Base-by-base conservation (phyloP, 306 rosid genomes). In the Casuarina glauca region DNA sequence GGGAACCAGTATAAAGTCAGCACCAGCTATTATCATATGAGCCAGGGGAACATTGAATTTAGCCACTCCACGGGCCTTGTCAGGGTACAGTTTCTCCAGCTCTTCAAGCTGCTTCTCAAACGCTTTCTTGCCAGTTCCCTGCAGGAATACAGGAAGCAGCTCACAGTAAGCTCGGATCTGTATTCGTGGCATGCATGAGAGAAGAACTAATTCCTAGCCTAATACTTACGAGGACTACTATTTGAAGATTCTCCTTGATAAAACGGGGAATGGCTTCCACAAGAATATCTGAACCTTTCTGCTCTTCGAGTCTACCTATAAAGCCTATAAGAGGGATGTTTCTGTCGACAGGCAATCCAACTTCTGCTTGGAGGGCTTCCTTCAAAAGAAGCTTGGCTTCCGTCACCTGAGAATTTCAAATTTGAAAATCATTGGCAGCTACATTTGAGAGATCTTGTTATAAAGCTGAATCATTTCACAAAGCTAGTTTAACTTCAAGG, bases 291-390 rank as follows among this genome's bases (percentile, higher is more conserved):
- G 99, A 90, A 76, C 99, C 99, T 78, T 95, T 95, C 84, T 95
- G 99, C 87, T 95, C 99, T 81, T 95, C 99, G 41, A 95, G 96
- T 69, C 99, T 93, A 52, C 99, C 99, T 26, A 95, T 89, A 80
- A 93, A 95, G 69, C 90, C 93, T 12, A 95, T 84, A 74, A 95
- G 77, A 8, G 99, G 99, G 83, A 91, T 79, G 54, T 80, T 79
- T 85, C 76, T 87, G 82, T 90, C 96, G 35, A 95, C 87, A 0
- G 97, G 99, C 83, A 95, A 88, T 39, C 99, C 97, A 50, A 90
- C 91, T 88, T 95, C 97, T 39, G 97, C 97, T 87, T 95, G 99
- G 63, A 95, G 96, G 52, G 89, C 87, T 89, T 95, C 99, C 87
- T 95, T 95, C 81, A 91, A 53, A 70, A 95, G 77, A 57, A 86